These are phyloP conservation scores for Chiua virens DNA, from an alignment of 768 basidiomycete species.

Conservation along the genomic window DNA sequence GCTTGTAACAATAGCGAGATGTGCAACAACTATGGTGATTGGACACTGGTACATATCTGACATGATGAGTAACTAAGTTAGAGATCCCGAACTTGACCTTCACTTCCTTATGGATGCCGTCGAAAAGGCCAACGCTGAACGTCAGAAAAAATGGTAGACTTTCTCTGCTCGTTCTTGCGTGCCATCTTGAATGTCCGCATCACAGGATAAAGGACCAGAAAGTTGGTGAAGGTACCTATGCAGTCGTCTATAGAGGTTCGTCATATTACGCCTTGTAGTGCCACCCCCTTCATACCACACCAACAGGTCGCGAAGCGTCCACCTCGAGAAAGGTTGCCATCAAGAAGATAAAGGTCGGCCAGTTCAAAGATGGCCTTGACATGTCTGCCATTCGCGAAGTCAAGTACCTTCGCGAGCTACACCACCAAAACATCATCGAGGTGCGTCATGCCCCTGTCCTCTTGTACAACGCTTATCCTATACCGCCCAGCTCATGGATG, in stretches of 20 bases:
- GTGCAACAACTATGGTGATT: no score
- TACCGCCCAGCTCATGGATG: constrained; percentile 79
- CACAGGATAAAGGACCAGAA: constrained; percentile 77
- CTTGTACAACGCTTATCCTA: background rate
- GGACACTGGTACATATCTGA: no score
- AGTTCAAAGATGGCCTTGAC: constrained; percentile 96
- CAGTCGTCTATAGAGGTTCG: constrained; percentile 90
- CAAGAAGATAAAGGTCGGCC: constrained; percentile 97
- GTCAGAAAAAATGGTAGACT: constrained; percentile 66
- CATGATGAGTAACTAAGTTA: no score
- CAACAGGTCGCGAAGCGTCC: constrained; percentile 65
- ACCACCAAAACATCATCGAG: constrained; percentile 94
- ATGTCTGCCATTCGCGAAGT: constrained; percentile 99
- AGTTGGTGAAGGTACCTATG: constrained; percentile 91
- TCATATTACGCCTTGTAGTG: background rate
- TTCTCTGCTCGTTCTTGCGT: background rate
- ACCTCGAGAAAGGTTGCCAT: constrained; percentile 90
- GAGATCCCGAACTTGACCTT: no score
- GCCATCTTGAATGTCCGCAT: constrained; percentile 10
- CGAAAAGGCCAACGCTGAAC: constrained; percentile 72
- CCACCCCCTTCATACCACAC: constrained; percentile 1
- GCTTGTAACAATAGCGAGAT: no score
- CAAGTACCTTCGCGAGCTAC: constrained; percentile 91
- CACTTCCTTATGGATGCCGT: constrained; percentile 67
- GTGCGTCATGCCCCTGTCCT: constrained; percentile 38